Evolutionary conservation across 1,139 yeast genomes (phyloP).

Genomic region (Meyerozyma athensensis): DNA sequence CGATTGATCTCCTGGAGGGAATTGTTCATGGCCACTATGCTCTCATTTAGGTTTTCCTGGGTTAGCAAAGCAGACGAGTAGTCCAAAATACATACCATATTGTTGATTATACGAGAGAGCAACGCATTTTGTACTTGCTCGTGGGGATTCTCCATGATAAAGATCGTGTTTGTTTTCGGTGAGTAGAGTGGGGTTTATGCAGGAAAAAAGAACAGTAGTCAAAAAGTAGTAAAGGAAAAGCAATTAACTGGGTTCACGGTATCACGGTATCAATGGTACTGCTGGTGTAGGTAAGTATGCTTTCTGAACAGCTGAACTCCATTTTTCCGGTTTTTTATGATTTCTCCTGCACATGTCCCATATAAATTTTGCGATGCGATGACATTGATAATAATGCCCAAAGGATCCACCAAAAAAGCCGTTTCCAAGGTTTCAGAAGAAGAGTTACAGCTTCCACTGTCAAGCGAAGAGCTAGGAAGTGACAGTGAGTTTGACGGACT

Average conservation of each 20-base stretch:
- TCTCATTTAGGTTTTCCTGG: slow-evolving; percentile 67
- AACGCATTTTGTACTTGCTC: slow-evolving; percentile 81
- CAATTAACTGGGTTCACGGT: too few species aligned
- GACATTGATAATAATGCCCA: slow-evolving; percentile 1
- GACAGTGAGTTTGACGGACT: background rate
- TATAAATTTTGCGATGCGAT: slow-evolving; percentile 3
- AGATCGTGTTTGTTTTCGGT: background rate
- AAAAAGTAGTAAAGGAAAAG: too few species aligned
- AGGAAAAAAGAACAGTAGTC: too few species aligned
- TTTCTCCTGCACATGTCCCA: slow-evolving; percentile 2
- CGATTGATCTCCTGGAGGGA: slow-evolving; percentile 58
- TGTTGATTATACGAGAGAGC: slow-evolving; percentile 69
- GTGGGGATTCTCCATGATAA: slow-evolving; percentile 78
- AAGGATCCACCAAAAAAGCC: background rate
- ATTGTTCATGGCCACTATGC: slow-evolving; percentile 60
- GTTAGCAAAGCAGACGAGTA: background rate
- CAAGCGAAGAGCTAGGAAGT: background rate
- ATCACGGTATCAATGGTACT: too few species aligned
- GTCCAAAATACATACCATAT: slow-evolving; percentile 52
- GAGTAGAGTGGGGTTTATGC: background rate
- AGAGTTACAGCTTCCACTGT: slow-evolving; percentile 1
- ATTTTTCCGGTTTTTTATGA: too few species aligned
- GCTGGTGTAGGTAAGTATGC: too few species aligned
- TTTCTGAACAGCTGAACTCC: too few species aligned
- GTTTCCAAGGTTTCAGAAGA: background rate